Percentiles rank a stretch among this genome's conserved stretches.
These are phyloP conservation scores for Mucuna pruriens DNA, from an alignment of 306 rosid species.

Conservation along the genomic window DNA sequence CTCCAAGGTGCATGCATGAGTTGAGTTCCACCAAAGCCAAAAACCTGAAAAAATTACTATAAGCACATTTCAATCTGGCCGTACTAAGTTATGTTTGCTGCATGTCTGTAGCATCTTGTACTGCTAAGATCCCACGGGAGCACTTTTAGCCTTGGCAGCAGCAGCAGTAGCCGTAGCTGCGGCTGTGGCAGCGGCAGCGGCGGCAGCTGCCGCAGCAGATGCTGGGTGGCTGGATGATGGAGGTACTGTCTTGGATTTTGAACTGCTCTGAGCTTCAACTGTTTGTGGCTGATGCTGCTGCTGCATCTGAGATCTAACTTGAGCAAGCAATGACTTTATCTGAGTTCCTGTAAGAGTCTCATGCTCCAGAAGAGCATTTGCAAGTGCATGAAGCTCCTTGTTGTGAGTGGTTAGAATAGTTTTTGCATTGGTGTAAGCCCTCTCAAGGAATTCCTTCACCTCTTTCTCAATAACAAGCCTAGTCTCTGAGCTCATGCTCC, in stretches of 20 bases:
- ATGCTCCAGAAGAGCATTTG: slow-evolving; percentile 74
- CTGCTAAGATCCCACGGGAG: slow-evolving; percentile 66
- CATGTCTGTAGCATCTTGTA: not conserved
- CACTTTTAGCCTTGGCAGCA: slow-evolving; percentile 69
- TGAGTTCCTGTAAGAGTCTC: slow-evolving; percentile 85
- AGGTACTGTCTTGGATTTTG: slow-evolving; percentile 48
- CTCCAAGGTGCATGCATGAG: not conserved
- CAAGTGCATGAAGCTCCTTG: slow-evolving; percentile 84
- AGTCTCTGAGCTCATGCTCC: slow-evolving; percentile 91
- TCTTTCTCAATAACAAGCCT: slow-evolving; percentile 87
- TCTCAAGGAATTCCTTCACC: slow-evolving; percentile 66
- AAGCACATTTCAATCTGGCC: slow-evolving; percentile 51
- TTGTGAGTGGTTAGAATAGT: slow-evolving; percentile 67
- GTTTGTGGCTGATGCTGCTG: slow-evolving; percentile 33
- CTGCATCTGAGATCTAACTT: slow-evolving; percentile 50
- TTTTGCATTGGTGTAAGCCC: slow-evolving; percentile 79
- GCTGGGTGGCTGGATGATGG: not conserved
- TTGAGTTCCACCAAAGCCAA: slow-evolving; percentile 31
- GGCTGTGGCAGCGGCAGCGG: slow-evolving; percentile 69
- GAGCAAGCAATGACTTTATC: slow-evolving; percentile 66
- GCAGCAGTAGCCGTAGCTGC: slow-evolving; percentile 76
- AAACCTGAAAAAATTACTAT: slow-evolving; percentile 49
- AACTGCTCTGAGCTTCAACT: slow-evolving; percentile 55
- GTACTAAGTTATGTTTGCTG: slow-evolving; percentile 6
- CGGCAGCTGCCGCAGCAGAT: slow-evolving; percentile 44